phyloP scores from a whole-genome alignment of 2,329 filamentous ascomycete genomes.

The Stachybotrys elegans region DNA sequence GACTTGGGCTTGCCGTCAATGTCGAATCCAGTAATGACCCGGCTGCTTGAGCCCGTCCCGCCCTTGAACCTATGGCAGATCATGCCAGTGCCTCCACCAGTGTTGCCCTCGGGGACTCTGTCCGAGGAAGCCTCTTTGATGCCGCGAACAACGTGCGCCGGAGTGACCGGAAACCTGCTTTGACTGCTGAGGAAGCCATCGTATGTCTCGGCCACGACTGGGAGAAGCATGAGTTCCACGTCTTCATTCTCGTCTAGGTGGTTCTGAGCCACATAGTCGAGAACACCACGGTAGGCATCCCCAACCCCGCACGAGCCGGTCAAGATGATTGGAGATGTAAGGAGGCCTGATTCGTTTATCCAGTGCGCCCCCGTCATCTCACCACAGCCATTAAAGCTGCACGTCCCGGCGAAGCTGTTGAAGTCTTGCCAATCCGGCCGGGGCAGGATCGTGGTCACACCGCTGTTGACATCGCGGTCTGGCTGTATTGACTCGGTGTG shows the following conservation, averaged over 20 bases:
- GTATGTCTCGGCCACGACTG: conserved; percentile 58
- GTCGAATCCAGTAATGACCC: conserved; percentile 45
- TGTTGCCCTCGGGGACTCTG: conserved; percentile 55
- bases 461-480: conserved; percentile 37
- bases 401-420: conserved; percentile 43
- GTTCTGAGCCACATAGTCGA: conserved; percentile 47
- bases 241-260: conserved; percentile 35
- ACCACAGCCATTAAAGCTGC: conserved; percentile 60
- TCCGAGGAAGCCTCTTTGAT: conserved; percentile 46
- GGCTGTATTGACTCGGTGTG: conserved; percentile 38
- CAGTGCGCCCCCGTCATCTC: conserved; percentile 58
- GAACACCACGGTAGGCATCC: conserved; percentile 53
- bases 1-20: conserved; percentile 23
- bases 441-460: conserved; percentile 45
- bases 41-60: conserved; percentile 58
- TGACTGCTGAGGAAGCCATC: conserved; percentile 58
- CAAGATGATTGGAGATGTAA: conserved; percentile 55
- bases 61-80: conserved; percentile 62
- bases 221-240: conserved; percentile 49
- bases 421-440: conserved; percentile 37
- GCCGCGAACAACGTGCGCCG: conserved; percentile 47
- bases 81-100: conserved; percentile 65
- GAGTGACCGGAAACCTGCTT: conserved; percentile 46
- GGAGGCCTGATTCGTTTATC: conserved; percentile 56
- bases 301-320: conserved; percentile 56